These are phyloP conservation scores for Ophiostoma pallidulum DNA, from an alignment of 2,329 filamentous ascomycete genomes.

Conservation along the genomic window DNA sequence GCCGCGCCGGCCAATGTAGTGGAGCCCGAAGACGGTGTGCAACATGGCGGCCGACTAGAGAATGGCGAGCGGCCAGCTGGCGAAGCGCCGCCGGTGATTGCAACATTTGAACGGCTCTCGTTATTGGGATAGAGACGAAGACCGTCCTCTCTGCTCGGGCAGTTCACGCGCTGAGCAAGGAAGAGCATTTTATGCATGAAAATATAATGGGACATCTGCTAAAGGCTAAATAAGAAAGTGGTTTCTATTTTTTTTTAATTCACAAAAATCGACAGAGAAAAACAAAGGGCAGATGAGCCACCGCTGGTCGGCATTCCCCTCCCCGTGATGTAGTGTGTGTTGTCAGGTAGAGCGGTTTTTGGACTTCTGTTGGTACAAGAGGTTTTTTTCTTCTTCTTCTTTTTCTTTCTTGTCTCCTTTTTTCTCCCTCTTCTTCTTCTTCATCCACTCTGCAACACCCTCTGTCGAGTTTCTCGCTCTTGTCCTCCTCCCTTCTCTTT, in stretches of 20 bases:
- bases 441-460: no score
- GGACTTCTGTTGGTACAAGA: slow-evolving; percentile 16
- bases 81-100: slow-evolving; percentile 40
- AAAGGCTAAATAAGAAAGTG: not conserved
- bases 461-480: no score
- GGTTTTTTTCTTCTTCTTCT: not conserved
- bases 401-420: not conserved
- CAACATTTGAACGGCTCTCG: slow-evolving; percentile 38
- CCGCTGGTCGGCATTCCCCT: slow-evolving; percentile 27
- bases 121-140: slow-evolving; percentile 35
- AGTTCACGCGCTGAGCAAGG: no score
- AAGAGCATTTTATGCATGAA: no score
- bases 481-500: not conserved
- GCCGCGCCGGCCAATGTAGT: not conserved
- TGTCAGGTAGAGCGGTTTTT: not conserved
- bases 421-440: not conserved
- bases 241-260: slow-evolving; percentile 25
- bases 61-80: slow-evolving; percentile 33
- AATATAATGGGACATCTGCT: no score
- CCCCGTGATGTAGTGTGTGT: no score
- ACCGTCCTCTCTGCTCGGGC: no score
- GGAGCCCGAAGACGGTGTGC: not conserved
- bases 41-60: not conserved
- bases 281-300: slow-evolving; percentile 22
- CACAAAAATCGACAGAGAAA: slow-evolving; percentile 24